A percentile compares a stretch with the other conserved stretches of the same genome.
These are phyloP conservation scores for Trichoderma brevicompactum DNA, from an alignment of 2,329 filamentous ascomycete genomes.

Conservation along the genomic window DNA sequence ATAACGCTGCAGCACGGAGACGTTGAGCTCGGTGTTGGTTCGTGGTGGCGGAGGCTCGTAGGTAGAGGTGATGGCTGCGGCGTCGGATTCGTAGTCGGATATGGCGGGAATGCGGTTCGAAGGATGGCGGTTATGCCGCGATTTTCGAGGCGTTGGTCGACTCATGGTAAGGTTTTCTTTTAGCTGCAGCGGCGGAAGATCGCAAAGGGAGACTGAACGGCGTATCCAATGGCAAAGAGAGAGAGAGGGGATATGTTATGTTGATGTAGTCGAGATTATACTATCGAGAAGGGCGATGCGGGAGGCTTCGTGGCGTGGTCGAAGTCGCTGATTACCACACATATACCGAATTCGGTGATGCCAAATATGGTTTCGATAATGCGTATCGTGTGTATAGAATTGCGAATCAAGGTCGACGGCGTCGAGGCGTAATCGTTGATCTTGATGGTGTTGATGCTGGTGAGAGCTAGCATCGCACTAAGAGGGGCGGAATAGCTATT, in stretches of 20 bases:
- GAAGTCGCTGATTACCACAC: too few relatives aligned
- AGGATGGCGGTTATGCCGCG: conserved; percentile 48
- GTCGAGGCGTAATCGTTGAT: not conserved
- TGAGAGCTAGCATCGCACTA: conserved; percentile 4
- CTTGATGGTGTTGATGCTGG: not conserved
- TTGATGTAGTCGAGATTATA: not conserved
- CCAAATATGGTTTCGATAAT: not conserved
- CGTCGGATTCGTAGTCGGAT: conserved; percentile 71
- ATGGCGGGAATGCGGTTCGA: conserved; percentile 47
- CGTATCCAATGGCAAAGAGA: too few relatives aligned
- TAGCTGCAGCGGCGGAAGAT: not conserved
- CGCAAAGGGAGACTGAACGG: not conserved
- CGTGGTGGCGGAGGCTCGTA: conserved; percentile 59
- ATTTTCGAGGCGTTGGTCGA: conserved; percentile 47
- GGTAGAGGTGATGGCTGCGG: conserved; percentile 48
- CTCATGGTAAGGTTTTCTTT: conserved; percentile 45
- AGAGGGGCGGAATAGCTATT: conserved; percentile 15
- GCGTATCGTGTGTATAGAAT: not conserved
- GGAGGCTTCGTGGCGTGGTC: too few relatives aligned
- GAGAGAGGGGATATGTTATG: too few relatives aligned
- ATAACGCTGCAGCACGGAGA: conserved; percentile 81
- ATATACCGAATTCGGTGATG: too few relatives aligned
- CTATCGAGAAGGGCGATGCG: too few relatives aligned
- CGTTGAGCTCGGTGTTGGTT: conserved; percentile 84
- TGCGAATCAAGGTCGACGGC: not conserved